These are phyloP conservation scores for Rubia balearica DNA, from an alignment of 305 asterid species.

Conservation along the genomic window DNA sequence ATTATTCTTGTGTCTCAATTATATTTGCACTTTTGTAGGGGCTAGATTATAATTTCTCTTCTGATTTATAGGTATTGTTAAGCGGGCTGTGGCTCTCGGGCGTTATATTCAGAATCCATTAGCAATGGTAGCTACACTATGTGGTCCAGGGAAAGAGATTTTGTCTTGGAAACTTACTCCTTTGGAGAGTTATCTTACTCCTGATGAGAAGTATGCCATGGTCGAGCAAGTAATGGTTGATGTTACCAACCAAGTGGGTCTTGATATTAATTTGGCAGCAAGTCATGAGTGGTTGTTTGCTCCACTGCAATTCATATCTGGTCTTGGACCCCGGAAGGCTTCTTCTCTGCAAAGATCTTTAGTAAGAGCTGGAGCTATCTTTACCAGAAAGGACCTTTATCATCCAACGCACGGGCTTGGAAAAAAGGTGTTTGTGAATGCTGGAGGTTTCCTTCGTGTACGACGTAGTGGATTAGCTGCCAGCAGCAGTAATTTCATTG, in stretches of 20 bases:
- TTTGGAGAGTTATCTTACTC: conserved; percentile 79
- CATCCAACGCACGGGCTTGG: conserved; percentile 75
- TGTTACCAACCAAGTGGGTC: conserved; percentile 87
- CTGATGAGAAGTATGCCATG: conserved; percentile 91
- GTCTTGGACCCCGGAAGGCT: conserved; percentile 97
- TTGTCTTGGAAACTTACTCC: conserved; percentile 90
- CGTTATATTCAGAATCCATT: conserved; percentile 91
- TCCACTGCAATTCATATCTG: conserved; percentile 88
- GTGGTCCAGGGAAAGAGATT: conserved; percentile 94
- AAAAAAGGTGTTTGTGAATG: conserved; percentile 85
- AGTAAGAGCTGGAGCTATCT: conserved; percentile 83
- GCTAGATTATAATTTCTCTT: conserved; percentile 8
- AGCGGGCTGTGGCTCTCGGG: conserved; percentile 94
- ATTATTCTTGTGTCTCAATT: conserved; percentile 14
- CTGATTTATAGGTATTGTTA: conserved; percentile 59
- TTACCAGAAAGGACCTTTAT: conserved; percentile 76
- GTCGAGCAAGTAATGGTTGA: conserved; percentile 93
- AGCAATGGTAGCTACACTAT: conserved; percentile 81
- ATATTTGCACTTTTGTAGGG: not conserved
- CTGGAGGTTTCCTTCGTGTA: conserved; percentile 90
- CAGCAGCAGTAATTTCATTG: conserved; percentile 82
- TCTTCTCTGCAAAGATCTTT: conserved; percentile 85
- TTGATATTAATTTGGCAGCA: conserved; percentile 86
- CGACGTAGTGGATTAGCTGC: conserved; percentile 86
- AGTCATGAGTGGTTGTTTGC: conserved; percentile 98